Conservation (phyloP, 306 rosid species). For the Vigna hirtella region DNA sequence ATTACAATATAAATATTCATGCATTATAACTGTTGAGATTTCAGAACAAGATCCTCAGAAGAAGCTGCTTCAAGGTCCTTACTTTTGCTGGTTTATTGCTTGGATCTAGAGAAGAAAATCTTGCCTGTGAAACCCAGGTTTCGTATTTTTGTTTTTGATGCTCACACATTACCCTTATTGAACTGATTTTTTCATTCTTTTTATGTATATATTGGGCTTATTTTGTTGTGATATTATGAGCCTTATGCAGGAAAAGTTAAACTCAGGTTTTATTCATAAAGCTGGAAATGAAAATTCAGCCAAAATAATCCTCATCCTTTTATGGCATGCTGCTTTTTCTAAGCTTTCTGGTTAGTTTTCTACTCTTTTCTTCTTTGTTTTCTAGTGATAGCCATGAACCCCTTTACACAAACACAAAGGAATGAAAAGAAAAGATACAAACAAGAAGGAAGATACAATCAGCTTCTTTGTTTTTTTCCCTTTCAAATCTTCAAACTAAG, state of each 20-base stretch:
- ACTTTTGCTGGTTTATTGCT: not conserved
- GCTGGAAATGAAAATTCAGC: conserved; percentile 24
- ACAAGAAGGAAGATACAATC: not conserved
- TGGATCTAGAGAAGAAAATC: conserved; percentile 1
- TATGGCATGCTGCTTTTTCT: conserved; percentile 31
- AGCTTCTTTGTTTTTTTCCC: not conserved
- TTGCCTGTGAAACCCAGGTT: not conserved
- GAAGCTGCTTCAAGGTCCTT: conserved; percentile 1
- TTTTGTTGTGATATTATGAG: conserved; percentile 11
- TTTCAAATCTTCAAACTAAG: not conserved
- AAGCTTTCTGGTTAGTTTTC: conserved; percentile 54
- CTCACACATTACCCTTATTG: not conserved
- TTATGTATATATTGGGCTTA: not conserved
- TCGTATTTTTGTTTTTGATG: not conserved
- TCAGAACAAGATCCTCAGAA: not conserved
- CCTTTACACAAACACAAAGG: not conserved
- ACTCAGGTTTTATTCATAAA: conserved; percentile 7
- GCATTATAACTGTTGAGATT: not conserved
- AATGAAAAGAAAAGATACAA: not conserved
- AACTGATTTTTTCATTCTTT: not conserved
- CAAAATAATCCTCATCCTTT: conserved; percentile 28
- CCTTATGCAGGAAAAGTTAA: conserved; percentile 50
- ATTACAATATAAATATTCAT: not conserved
- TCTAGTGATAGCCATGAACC: not conserved
- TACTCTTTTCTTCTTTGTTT: conserved; percentile 23